Conservation (phyloP, 169 alveolate species). For the Toxoplasma gondii region DNA sequence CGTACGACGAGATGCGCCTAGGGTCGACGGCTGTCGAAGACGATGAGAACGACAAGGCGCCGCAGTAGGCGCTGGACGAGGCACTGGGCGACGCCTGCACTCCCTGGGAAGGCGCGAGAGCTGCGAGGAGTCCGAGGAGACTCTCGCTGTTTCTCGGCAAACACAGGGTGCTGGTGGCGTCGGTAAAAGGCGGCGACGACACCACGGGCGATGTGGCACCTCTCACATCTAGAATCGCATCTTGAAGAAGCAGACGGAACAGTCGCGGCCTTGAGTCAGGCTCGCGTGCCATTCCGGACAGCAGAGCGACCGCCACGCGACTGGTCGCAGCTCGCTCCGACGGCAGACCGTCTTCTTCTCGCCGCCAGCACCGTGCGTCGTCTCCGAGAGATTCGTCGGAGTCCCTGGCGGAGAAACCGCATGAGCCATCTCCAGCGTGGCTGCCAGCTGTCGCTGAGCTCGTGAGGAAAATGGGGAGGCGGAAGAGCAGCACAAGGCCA, state of each 20-base stretch:
- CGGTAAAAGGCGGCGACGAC: neutral
- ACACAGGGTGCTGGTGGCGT: neutral
- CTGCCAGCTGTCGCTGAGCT: neutral
- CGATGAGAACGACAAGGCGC: no score
- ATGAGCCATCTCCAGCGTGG: neutral
- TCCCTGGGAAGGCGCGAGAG: neutral
- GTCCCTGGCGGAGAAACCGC: neutral
- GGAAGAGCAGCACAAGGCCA: neutral
- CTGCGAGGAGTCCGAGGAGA: neutral
- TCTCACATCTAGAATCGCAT: neutral
- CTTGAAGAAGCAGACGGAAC: neutral
- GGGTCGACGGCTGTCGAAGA: no score
- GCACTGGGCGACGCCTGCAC: no score
- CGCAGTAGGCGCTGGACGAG: no score
- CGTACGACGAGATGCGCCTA: no score
- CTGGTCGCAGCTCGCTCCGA: neutral
- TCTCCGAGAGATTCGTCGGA: neutral
- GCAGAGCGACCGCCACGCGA: constrained; percentile 23
- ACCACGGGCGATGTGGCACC: neutral
- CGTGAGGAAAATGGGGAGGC: neutral
- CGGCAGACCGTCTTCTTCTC: neutral
- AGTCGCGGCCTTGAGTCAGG: neutral
- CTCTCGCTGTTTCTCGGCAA: neutral
- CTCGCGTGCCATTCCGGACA: neutral
- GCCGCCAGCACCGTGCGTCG: neutral